phyloP scores from a whole-genome alignment of 2,329 filamentous ascomycete genomes.

The Fusarium sp. region DNA sequence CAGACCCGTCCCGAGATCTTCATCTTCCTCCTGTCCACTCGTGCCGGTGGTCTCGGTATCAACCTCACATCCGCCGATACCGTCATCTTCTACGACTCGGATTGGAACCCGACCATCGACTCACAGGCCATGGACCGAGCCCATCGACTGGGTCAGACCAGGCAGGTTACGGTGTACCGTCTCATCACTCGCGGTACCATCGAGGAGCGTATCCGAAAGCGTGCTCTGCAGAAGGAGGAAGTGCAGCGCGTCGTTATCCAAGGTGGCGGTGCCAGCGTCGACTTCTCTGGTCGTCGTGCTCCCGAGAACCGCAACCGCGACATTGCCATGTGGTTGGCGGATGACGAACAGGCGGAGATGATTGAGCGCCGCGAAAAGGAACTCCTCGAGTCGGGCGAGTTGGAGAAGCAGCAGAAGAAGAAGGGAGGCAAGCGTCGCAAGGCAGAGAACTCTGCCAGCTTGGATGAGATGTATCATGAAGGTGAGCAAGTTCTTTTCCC shows the following conservation, averaged over 20 bases:
- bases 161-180: constrained; percentile 96
- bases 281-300: constrained; percentile 92
- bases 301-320: constrained; percentile 96
- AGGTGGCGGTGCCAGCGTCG: constrained; percentile 89
- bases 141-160: constrained; percentile 95
- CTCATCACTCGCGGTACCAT: constrained; percentile 97
- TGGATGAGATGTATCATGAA: constrained; percentile 99
- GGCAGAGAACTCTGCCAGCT: constrained; percentile 68
- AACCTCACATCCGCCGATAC: constrained; percentile 97
- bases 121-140: constrained; percentile 99
- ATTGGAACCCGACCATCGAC: constrained; percentile 99
- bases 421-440: constrained; percentile 70
- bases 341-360: constrained; percentile 94
- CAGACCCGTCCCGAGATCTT: constrained; percentile 95
- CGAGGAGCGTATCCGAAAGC: constrained; percentile 97
- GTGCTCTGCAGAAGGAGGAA: constrained; percentile 97
- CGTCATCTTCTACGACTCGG: constrained; percentile 99
- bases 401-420: constrained; percentile 73
- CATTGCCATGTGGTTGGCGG: constrained; percentile 98
- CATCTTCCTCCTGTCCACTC: constrained; percentile 94
- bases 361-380: constrained; percentile 95
- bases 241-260: constrained; percentile 97
- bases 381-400: constrained; percentile 78
- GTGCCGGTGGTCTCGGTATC: constrained; percentile 97
- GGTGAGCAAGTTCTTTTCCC: constrained; percentile 70